These are phyloP conservation scores for Blepharisma stoltei DNA, from an alignment of 73 alveolate genomes.

Conservation along the genomic window DNA sequence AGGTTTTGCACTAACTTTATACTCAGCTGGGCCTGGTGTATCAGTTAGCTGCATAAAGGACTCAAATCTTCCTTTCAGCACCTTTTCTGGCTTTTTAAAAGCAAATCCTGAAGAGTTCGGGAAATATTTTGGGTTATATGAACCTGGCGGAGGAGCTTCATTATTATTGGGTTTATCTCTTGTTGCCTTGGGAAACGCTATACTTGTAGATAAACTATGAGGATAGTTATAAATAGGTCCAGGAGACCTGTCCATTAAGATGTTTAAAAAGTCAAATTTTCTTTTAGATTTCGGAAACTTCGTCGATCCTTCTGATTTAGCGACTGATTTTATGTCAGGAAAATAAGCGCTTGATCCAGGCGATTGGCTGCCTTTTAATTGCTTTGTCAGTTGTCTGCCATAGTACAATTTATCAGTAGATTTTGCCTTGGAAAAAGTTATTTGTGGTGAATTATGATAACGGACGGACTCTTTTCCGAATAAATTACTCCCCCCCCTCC, in stretches of 20 bases:
- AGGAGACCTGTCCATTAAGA: slow-evolving; percentile 15
- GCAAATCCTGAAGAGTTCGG: neutral
- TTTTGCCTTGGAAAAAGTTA: slow-evolving; percentile 5
- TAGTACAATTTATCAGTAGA: neutral
- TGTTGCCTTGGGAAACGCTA: slow-evolving; percentile 14
- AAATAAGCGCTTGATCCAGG: slow-evolving; percentile 18
- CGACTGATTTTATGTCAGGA: neutral
- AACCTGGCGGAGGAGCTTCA: slow-evolving; percentile 5
- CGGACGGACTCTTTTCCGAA: neutral
- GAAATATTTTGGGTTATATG: neutral
- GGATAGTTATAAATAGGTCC: neutral
- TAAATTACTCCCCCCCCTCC: too few species aligned
- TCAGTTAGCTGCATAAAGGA: neutral
- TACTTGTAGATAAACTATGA: neutral
- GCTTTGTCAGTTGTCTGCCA: slow-evolving; percentile 4
- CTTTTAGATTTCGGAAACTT: neutral
- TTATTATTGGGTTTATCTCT: neutral
- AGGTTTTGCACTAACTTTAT: neutral
- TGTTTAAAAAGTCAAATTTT: neutral
- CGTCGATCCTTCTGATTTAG: neutral
- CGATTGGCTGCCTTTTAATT: neutral
- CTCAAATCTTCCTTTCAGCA: neutral
- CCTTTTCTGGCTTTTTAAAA: neutral
- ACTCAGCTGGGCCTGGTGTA: slow-evolving; percentile 22
- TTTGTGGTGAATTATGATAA: neutral